Conservation (phyloP, 345 rosid species). For the Psidium guajava region DNA sequence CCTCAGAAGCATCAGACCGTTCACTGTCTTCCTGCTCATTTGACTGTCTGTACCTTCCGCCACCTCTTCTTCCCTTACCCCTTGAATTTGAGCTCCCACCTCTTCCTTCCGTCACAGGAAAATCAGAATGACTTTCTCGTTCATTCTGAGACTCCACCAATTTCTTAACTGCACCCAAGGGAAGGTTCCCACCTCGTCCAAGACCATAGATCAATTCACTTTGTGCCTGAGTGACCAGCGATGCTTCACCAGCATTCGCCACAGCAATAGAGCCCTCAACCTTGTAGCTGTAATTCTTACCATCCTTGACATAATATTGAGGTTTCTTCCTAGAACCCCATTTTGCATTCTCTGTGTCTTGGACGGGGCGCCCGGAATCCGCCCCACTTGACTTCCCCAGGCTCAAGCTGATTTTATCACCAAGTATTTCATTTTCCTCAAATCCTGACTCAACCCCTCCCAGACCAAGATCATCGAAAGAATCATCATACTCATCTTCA, state of each 20-base stretch:
- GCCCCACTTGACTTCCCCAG: conserved; percentile 19
- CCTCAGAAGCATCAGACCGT: not conserved
- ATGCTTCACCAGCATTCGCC: conserved; percentile 70
- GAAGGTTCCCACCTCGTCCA: conserved; percentile 89
- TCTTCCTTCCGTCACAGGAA: conserved; percentile 20
- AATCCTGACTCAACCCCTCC: conserved; percentile 54
- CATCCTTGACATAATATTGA: conserved; percentile 81
- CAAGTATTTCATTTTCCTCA: conserved; percentile 55
- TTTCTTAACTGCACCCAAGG: conserved; percentile 62
- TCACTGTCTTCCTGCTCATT: not conserved
- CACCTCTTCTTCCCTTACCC: conserved; percentile 32
- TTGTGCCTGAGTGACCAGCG: conserved; percentile 47
- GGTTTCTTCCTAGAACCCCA: conserved; percentile 83
- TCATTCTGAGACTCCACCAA: conserved; percentile 32
- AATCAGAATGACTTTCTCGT: conserved; percentile 22
- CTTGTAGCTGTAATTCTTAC: conserved; percentile 92
- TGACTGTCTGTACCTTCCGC: not conserved
- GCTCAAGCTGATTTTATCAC: conserved; percentile 21
- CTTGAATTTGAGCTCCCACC: conserved; percentile 35
- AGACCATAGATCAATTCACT: conserved; percentile 61
- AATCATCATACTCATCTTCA: conserved; percentile 94
- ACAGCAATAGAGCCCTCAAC: conserved; percentile 73
- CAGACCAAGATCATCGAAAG: conserved; percentile 88
- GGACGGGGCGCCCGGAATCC: conserved; percentile 18
- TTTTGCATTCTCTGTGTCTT: conserved; percentile 24